phyloP scores from a whole-genome alignment of 2,329 filamentous ascomycete species.

The Exophiala oligosperma region DNA sequence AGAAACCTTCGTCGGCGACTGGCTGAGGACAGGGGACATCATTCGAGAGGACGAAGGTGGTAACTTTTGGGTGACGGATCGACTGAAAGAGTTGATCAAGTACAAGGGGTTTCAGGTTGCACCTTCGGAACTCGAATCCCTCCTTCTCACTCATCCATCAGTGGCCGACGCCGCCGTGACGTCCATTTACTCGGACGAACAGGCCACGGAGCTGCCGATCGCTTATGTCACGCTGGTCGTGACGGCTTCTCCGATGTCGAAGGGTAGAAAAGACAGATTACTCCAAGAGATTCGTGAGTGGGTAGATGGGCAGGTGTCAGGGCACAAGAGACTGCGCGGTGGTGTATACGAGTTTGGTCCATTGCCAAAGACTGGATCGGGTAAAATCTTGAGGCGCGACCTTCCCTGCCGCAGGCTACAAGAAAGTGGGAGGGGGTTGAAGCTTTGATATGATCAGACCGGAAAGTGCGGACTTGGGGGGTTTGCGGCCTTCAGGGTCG shows the following conservation, averaged over 20 bases:
- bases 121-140: conserved; percentile 50
- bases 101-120: conserved; percentile 48
- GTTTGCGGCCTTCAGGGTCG: too few relatives aligned
- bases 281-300: conserved; percentile 17
- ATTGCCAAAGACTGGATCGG: conserved; percentile 26
- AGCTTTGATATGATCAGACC: conserved; percentile 7
- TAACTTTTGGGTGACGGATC: too few relatives aligned
- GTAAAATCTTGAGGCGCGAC: conserved; percentile 27
- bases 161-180: conserved; percentile 51
- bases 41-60: too few relatives aligned
- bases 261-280: conserved; percentile 28
- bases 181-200: conserved; percentile 35
- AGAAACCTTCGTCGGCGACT: too few relatives aligned
- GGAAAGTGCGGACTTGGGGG: too few relatives aligned
- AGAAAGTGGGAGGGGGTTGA: conserved; percentile 6
- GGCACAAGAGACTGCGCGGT: conserved; percentile 20
- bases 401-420: conserved; percentile 10
- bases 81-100: conserved; percentile 41
- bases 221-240: conserved; percentile 61
- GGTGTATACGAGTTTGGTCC: conserved; percentile 17
- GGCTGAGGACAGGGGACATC: too few relatives aligned
- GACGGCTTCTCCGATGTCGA: conserved; percentile 65
- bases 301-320: conserved; percentile 16
- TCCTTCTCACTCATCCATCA: conserved; percentile 45
- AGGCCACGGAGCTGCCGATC: conserved; percentile 41